phyloP scores from a whole-genome alignment of 371 early-diverging fungal genomes.

The Mucor mucedo region DNA sequence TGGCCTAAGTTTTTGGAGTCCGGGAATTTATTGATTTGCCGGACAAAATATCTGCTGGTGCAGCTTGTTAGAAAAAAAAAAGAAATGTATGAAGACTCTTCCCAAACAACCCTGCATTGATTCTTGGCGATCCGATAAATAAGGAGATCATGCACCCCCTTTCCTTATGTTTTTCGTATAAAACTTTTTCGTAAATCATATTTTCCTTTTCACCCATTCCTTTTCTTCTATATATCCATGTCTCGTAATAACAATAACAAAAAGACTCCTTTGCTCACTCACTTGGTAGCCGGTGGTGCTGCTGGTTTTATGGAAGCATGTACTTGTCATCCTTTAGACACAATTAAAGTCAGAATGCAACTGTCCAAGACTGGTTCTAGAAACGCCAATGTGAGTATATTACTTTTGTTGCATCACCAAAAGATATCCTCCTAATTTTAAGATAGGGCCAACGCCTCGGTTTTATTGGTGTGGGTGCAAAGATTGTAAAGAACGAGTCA shows the following conservation, averaged over 20 bases:
- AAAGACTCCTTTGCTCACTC: slow-evolving; percentile 62
- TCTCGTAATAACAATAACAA: slow-evolving; percentile 38
- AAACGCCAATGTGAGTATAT: slow-evolving; percentile 44
- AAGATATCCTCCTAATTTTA: not conserved
- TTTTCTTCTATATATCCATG: slow-evolving; percentile 7
- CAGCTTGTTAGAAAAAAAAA: not conserved
- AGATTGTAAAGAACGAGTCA: slow-evolving; percentile 90
- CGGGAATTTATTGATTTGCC: not conserved
- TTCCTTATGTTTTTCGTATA: not conserved
- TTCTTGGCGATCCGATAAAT: slow-evolving; percentile 19
- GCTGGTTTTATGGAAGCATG: slow-evolving; percentile 96
- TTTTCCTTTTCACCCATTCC: not conserved
- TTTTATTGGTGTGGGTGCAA: slow-evolving; percentile 86
- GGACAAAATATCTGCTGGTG: too few species aligned
- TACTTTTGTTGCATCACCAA: not conserved
- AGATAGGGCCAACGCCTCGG: slow-evolving; percentile 53
- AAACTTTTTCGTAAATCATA: not conserved
- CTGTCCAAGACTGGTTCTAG: slow-evolving; percentile 60
- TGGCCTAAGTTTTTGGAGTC: too few species aligned
- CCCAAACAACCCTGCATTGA: slow-evolving; percentile 14
- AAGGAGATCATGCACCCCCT: not conserved
- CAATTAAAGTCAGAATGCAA: slow-evolving; percentile 97
- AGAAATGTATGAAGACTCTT: not conserved
- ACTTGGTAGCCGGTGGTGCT: slow-evolving; percentile 88
- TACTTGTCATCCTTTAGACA: slow-evolving; percentile 96